Base-by-base conservation (phyloP, 495 filamentous ascomycete genomes). In the Lepraria neglecta region DNA sequence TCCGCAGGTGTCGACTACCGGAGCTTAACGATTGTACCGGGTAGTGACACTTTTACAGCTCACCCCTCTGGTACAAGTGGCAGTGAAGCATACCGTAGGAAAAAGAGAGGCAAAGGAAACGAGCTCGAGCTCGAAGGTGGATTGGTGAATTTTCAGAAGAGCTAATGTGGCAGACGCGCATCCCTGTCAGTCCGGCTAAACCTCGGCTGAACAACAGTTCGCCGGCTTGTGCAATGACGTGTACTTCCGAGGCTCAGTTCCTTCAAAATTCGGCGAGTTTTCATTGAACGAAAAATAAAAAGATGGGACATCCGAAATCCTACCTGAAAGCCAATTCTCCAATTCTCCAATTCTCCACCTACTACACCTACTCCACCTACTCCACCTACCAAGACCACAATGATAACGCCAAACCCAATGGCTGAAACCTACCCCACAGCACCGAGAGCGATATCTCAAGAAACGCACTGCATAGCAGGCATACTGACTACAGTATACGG, bases 401-500 rank as follows among this genome's bases (percentile, higher is more conserved):
- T 66, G 66, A 42, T 64, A 19, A 60, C 58, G 14, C 62, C 66
- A 40, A 72, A 74, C 59, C 71, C 74, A 3, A 62, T 75, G 54
- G 65, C 45, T 35, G 51, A 62, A 43, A 67, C 74, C n/a, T 71
- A 68, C 28, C 27, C 65, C 43, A 62, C 52, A 52, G 45, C 61
- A 46, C 60, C 73, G 19, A 67, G 80, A 4, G 50, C 77, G 5
- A 69, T 92, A 27, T 94, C 90, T 9, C 73, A 71, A 43, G 75
- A 74, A 57, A 81, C 79, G 38, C 78, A 84, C 53, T 78, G 80
- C 21, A 87, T 97, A 71, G 82, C 87, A 28, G 91, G 92, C 28
- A 83, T 96, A 31, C 77, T 86, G 9, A 82, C 85, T 14, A 84
- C 85, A 55, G 81, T 96, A 55, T 90, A 89, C 69, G 92, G 92